A percentile compares a stretch with the other conserved stretches of the same genome.
phyloP scores from a whole-genome alignment of 208 protist genomes.

The Novymonas esmeraldas region DNA sequence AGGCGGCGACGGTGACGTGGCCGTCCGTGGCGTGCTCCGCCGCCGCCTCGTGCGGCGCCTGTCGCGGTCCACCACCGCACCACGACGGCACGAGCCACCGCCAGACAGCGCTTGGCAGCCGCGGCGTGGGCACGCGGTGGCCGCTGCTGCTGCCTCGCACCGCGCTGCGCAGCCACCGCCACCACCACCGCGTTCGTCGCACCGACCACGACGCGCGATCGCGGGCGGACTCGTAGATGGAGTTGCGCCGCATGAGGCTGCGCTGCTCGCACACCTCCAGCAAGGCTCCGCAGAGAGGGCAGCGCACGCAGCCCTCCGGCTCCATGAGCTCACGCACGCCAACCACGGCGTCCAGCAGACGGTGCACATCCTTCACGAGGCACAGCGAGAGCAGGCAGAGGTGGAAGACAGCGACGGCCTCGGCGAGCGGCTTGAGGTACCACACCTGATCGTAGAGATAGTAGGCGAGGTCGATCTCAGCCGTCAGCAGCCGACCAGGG shows the following conservation, averaged over 20 bases:
- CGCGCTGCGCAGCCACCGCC: slow-evolving; percentile 22
- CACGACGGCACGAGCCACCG: slow-evolving; percentile 22
- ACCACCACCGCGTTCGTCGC: slow-evolving; percentile 27
- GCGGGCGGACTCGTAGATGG: slow-evolving; percentile 11
- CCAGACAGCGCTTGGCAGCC: slow-evolving; percentile 22
- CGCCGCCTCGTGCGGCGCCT: background rate
- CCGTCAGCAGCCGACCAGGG: slow-evolving; percentile 9
- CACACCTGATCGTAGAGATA: slow-evolving; percentile 38
- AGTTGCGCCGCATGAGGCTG: slow-evolving; percentile 15
- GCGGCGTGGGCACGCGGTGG: slow-evolving; percentile 13
- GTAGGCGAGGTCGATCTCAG: slow-evolving; percentile 26
- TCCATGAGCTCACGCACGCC: slow-evolving; percentile 59
- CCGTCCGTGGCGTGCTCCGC: background rate
- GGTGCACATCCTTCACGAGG: slow-evolving; percentile 19
- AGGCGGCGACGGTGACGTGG: background rate
- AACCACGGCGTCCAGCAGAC: slow-evolving; percentile 31
- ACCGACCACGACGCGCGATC: slow-evolving; percentile 7
- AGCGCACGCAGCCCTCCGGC: slow-evolving; percentile 55
- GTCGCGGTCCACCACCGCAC: slow-evolving; percentile 11
- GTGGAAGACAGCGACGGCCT: slow-evolving; percentile 13
- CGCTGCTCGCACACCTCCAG: slow-evolving; percentile 28
- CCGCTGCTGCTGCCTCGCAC: slow-evolving; percentile 20
- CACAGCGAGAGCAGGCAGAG: slow-evolving; percentile 25
- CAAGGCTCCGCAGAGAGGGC: slow-evolving; percentile 61
- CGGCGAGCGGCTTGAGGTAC: slow-evolving; percentile 29